Conservation (phyloP, 177 flowering plant species). For the Vitis hybrid region DNA sequence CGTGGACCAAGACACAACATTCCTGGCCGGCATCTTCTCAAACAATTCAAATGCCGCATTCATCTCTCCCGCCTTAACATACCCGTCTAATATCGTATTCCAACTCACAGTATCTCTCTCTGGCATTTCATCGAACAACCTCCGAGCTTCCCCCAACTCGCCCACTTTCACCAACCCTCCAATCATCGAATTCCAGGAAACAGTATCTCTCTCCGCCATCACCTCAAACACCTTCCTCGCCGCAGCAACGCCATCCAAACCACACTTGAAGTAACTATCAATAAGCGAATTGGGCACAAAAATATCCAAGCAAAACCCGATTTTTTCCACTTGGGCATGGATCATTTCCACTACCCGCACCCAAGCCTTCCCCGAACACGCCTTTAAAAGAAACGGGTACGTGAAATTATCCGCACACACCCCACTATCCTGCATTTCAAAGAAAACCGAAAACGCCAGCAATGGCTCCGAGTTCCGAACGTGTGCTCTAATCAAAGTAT, state of each 20-base stretch:
- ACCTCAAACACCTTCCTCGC: slow-evolving; percentile 56
- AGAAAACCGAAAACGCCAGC: slow-evolving; percentile 51
- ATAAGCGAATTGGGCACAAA: slow-evolving; percentile 72
- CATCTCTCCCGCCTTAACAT: slow-evolving; percentile 70
- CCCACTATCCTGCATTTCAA: slow-evolving; percentile 49
- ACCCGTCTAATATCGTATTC: slow-evolving; percentile 79
- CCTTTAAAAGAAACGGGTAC: slow-evolving; percentile 70
- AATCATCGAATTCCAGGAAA: slow-evolving; percentile 78
- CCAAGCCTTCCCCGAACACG: slow-evolving; percentile 35
- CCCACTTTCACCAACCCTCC: slow-evolving; percentile 54
- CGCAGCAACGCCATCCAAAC: slow-evolving; percentile 34
- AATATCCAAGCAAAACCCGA: slow-evolving; percentile 62
- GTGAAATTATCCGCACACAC: slow-evolving; percentile 65
- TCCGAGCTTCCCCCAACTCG: slow-evolving; percentile 46
- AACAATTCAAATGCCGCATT: slow-evolving; percentile 61
- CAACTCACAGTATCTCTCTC: slow-evolving; percentile 73
- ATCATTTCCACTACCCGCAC: slow-evolving; percentile 49
- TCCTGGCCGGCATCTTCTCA: slow-evolving; percentile 67
- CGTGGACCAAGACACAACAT: slow-evolving; percentile 83
- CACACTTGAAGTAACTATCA: slow-evolving; percentile 66
- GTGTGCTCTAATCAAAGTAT: slow-evolving; percentile 62
- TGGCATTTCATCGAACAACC: slow-evolving; percentile 85
- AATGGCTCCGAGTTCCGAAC: slow-evolving; percentile 38
- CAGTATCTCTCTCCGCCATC: slow-evolving; percentile 65
- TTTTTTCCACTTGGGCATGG: slow-evolving; percentile 59